Percentiles rank a stretch among this genome's conserved stretches.
phyloP scores from a whole-genome alignment of 164 flowering plant species.

The Houttuynia cordata region DNA sequence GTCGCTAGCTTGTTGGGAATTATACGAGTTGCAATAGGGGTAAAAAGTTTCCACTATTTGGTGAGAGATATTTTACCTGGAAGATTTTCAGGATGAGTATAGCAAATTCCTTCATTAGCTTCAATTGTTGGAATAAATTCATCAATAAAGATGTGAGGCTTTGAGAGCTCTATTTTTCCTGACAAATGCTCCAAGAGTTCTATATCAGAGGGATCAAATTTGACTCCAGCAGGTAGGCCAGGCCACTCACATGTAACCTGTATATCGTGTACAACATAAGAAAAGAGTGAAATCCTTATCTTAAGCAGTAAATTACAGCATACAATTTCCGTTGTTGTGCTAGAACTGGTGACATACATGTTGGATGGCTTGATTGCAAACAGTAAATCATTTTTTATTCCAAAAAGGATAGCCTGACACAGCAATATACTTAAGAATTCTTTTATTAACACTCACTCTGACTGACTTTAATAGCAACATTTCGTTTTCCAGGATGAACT shows the following conservation, averaged over 20 bases:
- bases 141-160: constrained; percentile 65
- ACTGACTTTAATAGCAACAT: too few relatives aligned
- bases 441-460: too few relatives aligned
- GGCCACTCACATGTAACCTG: constrained; percentile 80
- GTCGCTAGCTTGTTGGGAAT: not conserved
- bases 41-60: not conserved
- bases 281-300: not conserved
- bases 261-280: constrained; percentile 8
- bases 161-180: constrained; percentile 49
- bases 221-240: constrained; percentile 84
- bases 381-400: not conserved
- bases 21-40: not conserved
- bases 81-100: constrained; percentile 83
- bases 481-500: too few relatives aligned
- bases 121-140: constrained; percentile 85
- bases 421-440: not conserved
- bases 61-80: constrained; percentile 49
- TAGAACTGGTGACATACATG: not conserved
- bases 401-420: not conserved
- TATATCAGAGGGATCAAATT: constrained; percentile 84
- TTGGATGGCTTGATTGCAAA: not conserved
- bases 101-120: constrained; percentile 62
- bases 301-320: not conserved
- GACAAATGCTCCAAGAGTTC: constrained; percentile 73
- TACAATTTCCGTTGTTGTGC: not conserved